Evolutionary conservation across 2,329 filamentous ascomycete genomes (phyloP), one percentile per base, ranked within the genome.

Genomic region (Pseudonectria buxi): DNA sequence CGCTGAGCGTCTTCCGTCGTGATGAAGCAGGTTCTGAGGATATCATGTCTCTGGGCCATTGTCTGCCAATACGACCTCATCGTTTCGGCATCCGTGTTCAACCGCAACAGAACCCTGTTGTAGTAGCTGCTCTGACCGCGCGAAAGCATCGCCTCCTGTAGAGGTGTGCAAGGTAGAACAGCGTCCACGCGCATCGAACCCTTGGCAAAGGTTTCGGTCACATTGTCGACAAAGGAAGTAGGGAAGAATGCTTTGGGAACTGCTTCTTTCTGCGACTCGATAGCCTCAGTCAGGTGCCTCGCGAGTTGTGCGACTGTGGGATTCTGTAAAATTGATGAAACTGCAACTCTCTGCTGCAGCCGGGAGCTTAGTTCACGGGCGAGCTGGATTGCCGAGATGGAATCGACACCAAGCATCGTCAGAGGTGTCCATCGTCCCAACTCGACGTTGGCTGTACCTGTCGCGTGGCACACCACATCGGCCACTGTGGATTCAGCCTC

Each of bases 131-230:
- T 60, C 10, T 63, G 56, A 2, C 59, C 59, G 43, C 65, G 49
- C 7, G 76, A 74, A 1, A 95, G 67, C 87, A 95, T 95, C 1
- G 82, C 83, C 62, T 94, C 84, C 56, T 95, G 89, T 0, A 95
- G 64, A 1, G 88, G 84, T 2, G 87, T 94, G 54, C 89, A 95
- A 1, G 88, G 88, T 5, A 89, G 62, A 7, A 94, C 68, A 2
- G 64, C 67, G 22, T 72, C 59, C 3, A 83, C 63, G 0, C 46
- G 29, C 4, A 57, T 54, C 0, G 57, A 56, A 3, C 56, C 41
- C 4, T 40, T 12, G 4, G 45, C 29, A 36, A 73, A 63, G 1
- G 46, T 49, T 6, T 54, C 36, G 16, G 44, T 50, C 6, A 71
- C 37, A 16, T 33, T 30, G 3, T 46, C 25, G 2, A 52, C 26